Conservation (phyloP, 306 rosid genomes). For the Luffa aegyptiaca region DNA sequence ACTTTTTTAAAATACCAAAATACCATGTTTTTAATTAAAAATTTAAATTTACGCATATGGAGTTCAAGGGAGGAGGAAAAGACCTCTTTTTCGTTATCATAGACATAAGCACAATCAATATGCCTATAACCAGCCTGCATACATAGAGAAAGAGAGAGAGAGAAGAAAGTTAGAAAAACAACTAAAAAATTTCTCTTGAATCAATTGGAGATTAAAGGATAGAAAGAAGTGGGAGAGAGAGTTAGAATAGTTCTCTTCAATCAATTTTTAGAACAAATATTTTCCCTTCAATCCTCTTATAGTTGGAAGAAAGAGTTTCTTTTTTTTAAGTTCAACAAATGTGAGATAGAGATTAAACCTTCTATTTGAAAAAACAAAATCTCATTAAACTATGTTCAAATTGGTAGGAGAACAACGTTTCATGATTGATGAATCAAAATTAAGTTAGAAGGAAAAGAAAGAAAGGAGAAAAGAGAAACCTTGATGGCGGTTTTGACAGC, state of each 20-base stretch:
- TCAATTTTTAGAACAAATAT: too few species aligned
- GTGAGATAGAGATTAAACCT: too few species aligned
- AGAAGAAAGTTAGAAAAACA: background rate
- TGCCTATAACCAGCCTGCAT: slow-evolving; percentile 52
- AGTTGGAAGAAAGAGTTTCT: too few species aligned
- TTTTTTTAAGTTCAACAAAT: too few species aligned
- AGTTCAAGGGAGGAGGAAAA: background rate
- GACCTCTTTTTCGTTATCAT: slow-evolving; percentile 51
- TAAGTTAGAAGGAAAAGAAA: background rate
- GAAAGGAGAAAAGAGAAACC: slow-evolving; percentile 9
- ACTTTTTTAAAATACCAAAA: too few species aligned
- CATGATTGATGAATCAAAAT: background rate
- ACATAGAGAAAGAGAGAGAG: background rate
- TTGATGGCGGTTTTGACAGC: slow-evolving; percentile 42
- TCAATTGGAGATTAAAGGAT: background rate
- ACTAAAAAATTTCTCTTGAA: background rate
- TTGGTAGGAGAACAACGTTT: too few species aligned
- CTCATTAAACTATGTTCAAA: too few species aligned
- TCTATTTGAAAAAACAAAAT: too few species aligned
- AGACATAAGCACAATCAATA: slow-evolving; percentile 54
- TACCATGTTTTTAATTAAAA: background rate
- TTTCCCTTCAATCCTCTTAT: too few species aligned
- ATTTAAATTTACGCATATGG: background rate
- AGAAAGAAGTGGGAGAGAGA: background rate
- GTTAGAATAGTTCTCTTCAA: background rate